These are phyloP conservation scores for Cicer judaicum DNA, from an alignment of 306 rosid species.

Conservation along the genomic window DNA sequence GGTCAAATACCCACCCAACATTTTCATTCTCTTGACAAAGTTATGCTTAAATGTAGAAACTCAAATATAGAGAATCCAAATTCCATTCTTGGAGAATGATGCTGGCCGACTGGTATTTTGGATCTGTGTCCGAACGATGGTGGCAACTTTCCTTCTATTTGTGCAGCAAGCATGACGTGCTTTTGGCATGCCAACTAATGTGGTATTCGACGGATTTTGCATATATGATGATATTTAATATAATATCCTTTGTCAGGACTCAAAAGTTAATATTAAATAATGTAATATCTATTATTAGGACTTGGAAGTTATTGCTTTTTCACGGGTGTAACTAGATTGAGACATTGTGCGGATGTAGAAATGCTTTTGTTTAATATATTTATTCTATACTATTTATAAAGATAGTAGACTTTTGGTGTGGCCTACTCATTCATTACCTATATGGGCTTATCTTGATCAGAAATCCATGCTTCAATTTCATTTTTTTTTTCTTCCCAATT, in stretches of 20 bases:
- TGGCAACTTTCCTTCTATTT: not conserved
- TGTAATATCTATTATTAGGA: not conserved
- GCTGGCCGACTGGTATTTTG: constrained; percentile 7
- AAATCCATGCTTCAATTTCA: no score
- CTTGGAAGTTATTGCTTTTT: not conserved
- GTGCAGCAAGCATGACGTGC: not conserved
- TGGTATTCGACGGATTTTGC: constrained; percentile 21
- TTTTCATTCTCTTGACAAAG: no score
- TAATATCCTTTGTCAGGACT: not conserved
- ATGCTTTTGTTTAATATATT: no score
- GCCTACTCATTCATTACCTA: no score
- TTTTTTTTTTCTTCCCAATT: no score
- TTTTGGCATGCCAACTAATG: constrained; percentile 23
- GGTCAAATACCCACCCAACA: no score
- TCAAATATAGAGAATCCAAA: no score
- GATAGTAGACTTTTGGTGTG: no score
- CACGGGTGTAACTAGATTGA: not conserved
- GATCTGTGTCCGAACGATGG: constrained; percentile 28
- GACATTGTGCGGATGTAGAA: no score
- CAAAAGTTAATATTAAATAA: not conserved
- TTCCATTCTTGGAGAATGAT: constrained; percentile 4
- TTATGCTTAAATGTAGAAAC: no score
- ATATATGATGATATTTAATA: not conserved
- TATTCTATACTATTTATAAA: no score
- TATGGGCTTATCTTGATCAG: no score